phyloP scores from a whole-genome alignment of 2,329 filamentous ascomycete genomes.

The Cladosporium sp. region DNA sequence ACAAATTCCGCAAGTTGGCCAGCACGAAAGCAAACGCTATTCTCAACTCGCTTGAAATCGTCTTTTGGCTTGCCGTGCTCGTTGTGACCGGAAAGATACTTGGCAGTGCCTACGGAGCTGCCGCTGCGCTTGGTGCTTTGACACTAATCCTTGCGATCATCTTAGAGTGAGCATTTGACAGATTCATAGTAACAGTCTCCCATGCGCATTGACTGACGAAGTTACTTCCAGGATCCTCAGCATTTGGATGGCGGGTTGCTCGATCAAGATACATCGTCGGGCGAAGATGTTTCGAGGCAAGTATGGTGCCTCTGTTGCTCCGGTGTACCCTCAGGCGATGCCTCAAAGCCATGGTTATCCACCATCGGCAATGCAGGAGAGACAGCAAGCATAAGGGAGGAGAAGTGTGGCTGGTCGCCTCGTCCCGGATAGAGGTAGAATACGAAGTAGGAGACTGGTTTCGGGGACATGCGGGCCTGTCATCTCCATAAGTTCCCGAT shows the following conservation, averaged over 20 bases:
- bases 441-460: no score
- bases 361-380: background rate
- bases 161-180: background rate
- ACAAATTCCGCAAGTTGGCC: conserved; percentile 32
- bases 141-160: conserved; percentile 1
- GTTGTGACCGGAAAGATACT: conserved; percentile 16
- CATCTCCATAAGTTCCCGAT: no score
- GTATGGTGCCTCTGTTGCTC: background rate
- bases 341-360: background rate
- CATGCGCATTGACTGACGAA: background rate
- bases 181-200: background rate
- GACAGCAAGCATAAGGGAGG: background rate
- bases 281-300: background rate
- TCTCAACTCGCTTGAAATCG: conserved; percentile 38
- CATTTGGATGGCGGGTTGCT: conserved; percentile 8
- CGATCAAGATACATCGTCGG: conserved; percentile 3
- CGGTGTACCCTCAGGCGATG: background rate
- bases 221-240: background rate
- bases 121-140: conserved; percentile 2
- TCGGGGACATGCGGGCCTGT: no score
- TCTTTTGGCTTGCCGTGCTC: conserved; percentile 40
- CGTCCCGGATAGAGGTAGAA: no score
- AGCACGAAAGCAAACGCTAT: conserved; percentile 40
- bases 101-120: background rate
- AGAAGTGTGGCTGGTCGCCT: no score